Evolutionary conservation across 257 asterid species (phyloP).

Genomic region (Nicotiana attenuata): DNA sequence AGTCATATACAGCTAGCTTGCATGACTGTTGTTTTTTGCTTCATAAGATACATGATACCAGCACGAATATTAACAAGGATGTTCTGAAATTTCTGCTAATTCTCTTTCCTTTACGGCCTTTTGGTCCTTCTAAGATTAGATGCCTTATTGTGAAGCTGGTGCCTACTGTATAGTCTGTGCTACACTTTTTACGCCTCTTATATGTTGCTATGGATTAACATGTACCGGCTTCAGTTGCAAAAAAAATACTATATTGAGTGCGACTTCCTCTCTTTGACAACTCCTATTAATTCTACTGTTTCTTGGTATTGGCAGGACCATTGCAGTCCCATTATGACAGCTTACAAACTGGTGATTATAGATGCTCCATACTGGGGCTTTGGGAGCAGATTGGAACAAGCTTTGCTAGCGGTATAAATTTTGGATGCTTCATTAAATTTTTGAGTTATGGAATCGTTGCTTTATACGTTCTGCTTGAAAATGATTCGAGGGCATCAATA

Average conservation of each 20-base stretch:
- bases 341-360: slow-evolving; percentile 84
- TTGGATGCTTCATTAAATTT: background rate
- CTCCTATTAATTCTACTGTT: background rate
- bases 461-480: background rate
- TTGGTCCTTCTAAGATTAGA: background rate
- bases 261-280: background rate
- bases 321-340: slow-evolving; percentile 82
- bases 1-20: background rate
- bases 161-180: background rate
- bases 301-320: slow-evolving; percentile 38
- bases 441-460: background rate
- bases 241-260: background rate
- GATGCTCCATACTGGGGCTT: slow-evolving; percentile 92
- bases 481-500: background rate
- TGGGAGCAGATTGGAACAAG: slow-evolving; percentile 72
- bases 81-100: background rate
- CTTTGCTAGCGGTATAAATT: slow-evolving; percentile 58
- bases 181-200: background rate
- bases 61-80: background rate
- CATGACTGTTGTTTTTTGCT: background rate
- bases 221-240: background rate
- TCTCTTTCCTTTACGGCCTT: background rate
- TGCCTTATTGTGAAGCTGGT: background rate
- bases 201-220: background rate
- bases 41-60: background rate